A percentile compares a stretch with the other conserved stretches of the same genome.
Evolutionary conservation across 2,329 filamentous ascomycete species (phyloP).

Genomic region (Botrytis tulipae): DNA sequence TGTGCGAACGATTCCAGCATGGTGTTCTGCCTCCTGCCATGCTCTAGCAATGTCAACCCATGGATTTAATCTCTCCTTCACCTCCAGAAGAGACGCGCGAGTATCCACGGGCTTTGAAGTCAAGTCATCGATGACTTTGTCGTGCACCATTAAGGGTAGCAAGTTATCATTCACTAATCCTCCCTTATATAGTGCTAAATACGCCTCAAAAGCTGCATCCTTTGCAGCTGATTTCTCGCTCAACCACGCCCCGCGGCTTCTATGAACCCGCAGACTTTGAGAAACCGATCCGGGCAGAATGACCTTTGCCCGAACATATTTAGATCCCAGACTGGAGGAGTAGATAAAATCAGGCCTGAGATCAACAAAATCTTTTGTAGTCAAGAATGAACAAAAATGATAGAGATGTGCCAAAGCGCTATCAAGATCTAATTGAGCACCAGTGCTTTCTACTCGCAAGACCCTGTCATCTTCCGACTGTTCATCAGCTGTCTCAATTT

Average conservation of each 20-base stretch:
- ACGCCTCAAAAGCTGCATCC: conserved; percentile 78
- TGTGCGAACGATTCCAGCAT: conserved; percentile 45
- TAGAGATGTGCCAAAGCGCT: conserved; percentile 74
- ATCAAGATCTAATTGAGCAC: conserved; percentile 68
- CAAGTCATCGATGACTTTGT: conserved; percentile 42
- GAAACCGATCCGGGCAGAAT: conserved; percentile 70
- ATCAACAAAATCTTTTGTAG: conserved; percentile 57
- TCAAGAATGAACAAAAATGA: conserved; percentile 71
- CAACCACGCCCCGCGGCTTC: conserved; percentile 58
- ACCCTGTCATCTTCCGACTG: conserved; percentile 35
- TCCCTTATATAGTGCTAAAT: conserved; percentile 63
- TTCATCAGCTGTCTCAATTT: conserved; percentile 37
- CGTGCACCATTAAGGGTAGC: conserved; percentile 54
- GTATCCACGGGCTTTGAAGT: conserved; percentile 56
- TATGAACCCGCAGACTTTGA: conserved; percentile 53
- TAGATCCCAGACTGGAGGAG: conserved; percentile 42
- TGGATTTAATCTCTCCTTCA: conserved; percentile 40
- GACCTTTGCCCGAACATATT: conserved; percentile 56
- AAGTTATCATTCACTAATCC: conserved; percentile 77
- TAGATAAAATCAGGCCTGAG: conserved; percentile 64
- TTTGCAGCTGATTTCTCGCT: conserved; percentile 62
- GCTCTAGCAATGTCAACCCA: conserved; percentile 41
- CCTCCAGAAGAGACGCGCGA: conserved; percentile 40
- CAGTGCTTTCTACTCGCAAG: conserved; percentile 46
- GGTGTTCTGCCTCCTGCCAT: conserved; percentile 63